These are phyloP conservation scores for Yamadazyma trypodendri DNA, from an alignment of 1,139 yeast species.

Conservation along the genomic window DNA sequence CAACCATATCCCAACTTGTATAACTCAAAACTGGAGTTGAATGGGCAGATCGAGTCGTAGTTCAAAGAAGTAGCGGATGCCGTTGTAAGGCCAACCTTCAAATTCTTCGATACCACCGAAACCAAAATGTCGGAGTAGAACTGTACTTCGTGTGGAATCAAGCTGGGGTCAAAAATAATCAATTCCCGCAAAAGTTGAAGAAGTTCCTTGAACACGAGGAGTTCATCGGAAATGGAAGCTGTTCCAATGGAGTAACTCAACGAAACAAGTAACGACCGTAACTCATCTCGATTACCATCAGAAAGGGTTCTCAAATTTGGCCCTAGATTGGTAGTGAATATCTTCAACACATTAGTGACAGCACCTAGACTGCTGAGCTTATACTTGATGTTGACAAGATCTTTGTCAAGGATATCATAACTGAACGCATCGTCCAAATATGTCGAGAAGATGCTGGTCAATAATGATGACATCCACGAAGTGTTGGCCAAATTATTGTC, in stretches of 20 bases:
- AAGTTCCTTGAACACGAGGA: conserved; percentile 25
- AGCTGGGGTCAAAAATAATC: conserved; percentile 38
- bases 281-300: conserved; percentile 18
- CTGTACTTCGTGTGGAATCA: conserved; percentile 31
- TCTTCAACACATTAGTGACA: conserved; percentile 27
- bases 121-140: conserved; percentile 33
- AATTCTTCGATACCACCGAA: conserved; percentile 34
- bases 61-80: conserved; percentile 36
- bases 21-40: conserved; percentile 36
- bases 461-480: conserved; percentile 39
- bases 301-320: conserved; percentile 34
- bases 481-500: conserved; percentile 53
- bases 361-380: conserved; percentile 26
- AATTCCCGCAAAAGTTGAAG: conserved; percentile 38
- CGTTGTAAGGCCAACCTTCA: conserved; percentile 36
- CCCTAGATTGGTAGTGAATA: conserved; percentile 37
- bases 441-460: conserved; percentile 46
- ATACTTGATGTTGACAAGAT: conserved; percentile 30
- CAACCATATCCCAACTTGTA: conserved; percentile 40
- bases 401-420: conserved; percentile 23
- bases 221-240: conserved; percentile 27
- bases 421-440: conserved; percentile 55
- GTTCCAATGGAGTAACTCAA: conserved; percentile 36
- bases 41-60: conserved; percentile 38
- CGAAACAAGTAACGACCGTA: conserved; percentile 31